Evolutionary conservation across 176 grass and related monocot genomes (phyloP).

Genomic region (Typha latifolia): DNA sequence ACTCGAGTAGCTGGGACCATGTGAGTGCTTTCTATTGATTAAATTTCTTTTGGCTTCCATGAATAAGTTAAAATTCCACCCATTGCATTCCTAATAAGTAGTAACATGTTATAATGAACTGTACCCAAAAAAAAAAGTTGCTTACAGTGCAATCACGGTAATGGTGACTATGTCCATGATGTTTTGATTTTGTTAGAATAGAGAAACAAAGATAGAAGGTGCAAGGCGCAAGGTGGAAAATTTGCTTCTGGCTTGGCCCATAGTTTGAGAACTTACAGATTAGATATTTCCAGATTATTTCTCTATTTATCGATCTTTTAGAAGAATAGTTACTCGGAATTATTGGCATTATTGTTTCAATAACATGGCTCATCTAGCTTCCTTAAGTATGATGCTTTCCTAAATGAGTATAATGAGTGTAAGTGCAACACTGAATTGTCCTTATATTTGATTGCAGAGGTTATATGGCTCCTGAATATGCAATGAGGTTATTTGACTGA

Average conservation of each 20-base stretch:
- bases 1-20: constrained; percentile 89
- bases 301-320: not conserved
- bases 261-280: too few relatives aligned
- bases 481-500: constrained; percentile 93
- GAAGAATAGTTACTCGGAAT: not conserved
- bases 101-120: too few relatives aligned
- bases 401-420: not conserved
- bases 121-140: too few relatives aligned
- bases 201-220: too few relatives aligned
- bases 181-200: too few relatives aligned
- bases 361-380: not conserved
- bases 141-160: too few relatives aligned
- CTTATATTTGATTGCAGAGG: constrained; percentile 47
- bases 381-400: not conserved
- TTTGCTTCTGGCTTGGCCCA: too few relatives aligned
- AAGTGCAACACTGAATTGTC: not conserved
- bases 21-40: constrained; percentile 35
- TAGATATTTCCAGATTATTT: not conserved
- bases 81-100: too few relatives aligned
- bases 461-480: constrained; percentile 98
- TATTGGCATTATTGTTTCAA: not conserved
- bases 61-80: too few relatives aligned
- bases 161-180: too few relatives aligned
- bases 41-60: constrained; percentile 4
- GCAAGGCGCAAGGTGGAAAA: too few relatives aligned